Evolutionary conservation across 176 grass and related monocot genomes (phyloP).

Genomic region (Avena atlantica): DNA sequence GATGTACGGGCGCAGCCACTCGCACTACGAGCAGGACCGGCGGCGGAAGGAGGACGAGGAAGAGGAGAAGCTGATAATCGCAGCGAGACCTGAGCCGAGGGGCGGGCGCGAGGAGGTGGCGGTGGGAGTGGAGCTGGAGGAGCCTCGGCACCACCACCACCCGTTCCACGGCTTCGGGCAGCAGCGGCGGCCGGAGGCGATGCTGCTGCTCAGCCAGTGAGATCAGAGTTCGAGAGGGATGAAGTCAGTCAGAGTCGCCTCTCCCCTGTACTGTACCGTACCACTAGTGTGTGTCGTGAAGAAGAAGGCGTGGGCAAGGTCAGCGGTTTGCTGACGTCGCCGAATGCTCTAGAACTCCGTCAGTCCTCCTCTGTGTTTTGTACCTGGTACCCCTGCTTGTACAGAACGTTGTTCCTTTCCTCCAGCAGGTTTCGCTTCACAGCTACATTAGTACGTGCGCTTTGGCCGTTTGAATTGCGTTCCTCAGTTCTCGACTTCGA

Average conservation of each 20-base stretch:
- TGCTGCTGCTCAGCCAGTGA: constrained; percentile 68
- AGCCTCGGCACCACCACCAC: constrained; percentile 46
- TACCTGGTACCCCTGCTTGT: too few relatives aligned
- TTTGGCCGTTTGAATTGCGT: not conserved
- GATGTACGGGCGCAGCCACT: constrained; percentile 62
- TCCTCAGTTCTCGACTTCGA: not conserved
- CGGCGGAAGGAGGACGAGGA: constrained; percentile 30
- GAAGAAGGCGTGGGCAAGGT: not conserved
- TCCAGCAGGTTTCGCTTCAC: not conserved
- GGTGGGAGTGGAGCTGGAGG: constrained; percentile 27
- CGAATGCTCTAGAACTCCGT: not conserved
- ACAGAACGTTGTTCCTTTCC: not conserved
- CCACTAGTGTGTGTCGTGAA: not conserved
- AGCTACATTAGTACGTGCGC: not conserved
- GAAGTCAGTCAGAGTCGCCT: not conserved
- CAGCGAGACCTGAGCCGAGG: constrained; percentile 19
- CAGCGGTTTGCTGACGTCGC: constrained; percentile 48
- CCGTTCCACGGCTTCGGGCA: constrained; percentile 55
- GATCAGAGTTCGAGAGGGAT: not conserved
- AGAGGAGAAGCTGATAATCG: constrained; percentile 60
- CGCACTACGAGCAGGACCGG: constrained; percentile 42
- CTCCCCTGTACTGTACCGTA: not conserved
- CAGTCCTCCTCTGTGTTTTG: not conserved
- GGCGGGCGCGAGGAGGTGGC: constrained; percentile 23
- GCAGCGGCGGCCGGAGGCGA: constrained; percentile 51